Conservation (phyloP, 371 early-diverging fungal species). For the Umbelopsis sp. region DNA sequence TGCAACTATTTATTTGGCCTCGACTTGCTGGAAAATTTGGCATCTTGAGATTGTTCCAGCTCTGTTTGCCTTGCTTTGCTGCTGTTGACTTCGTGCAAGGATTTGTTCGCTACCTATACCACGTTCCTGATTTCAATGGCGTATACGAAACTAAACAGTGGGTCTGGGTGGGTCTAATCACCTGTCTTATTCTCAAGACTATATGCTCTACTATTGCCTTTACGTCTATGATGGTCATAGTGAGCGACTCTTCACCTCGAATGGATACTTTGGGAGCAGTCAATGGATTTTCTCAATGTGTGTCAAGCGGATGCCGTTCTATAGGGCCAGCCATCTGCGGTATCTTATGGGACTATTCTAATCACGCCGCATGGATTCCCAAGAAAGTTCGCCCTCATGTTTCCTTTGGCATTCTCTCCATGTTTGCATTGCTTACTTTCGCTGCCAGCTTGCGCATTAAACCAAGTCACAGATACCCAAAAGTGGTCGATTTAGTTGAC, state of each 20-base stretch:
- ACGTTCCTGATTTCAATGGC: slow-evolving; percentile 35
- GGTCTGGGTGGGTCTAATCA: slow-evolving; percentile 50
- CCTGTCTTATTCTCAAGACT: slow-evolving; percentile 35
- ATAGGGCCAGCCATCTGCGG: slow-evolving; percentile 53
- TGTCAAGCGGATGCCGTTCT: slow-evolving; percentile 46
- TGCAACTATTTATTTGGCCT: slow-evolving; percentile 68
- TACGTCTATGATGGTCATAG: slow-evolving; percentile 38
- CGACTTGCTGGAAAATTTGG: slow-evolving; percentile 48
- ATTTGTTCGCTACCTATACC: slow-evolving; percentile 35
- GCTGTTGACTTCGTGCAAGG: slow-evolving; percentile 49
- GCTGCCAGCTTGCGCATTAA: not conserved
- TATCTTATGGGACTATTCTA: slow-evolving; percentile 31
- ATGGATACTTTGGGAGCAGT: slow-evolving; percentile 39
- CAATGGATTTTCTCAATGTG: slow-evolving; percentile 51
- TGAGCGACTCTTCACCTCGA: slow-evolving; percentile 40
- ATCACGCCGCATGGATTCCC: not conserved
- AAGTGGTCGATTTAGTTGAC: not conserved
- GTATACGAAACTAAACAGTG: slow-evolving; percentile 38
- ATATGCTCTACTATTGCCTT: slow-evolving; percentile 41
- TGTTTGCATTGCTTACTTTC: not conserved
- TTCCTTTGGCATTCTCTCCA: not conserved
- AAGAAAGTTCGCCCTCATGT: not conserved
- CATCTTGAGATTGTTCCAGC: slow-evolving; percentile 52
- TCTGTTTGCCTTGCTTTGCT: slow-evolving; percentile 41
- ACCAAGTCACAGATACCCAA: not conserved